Base-by-base conservation (phyloP, 2,329 filamentous ascomycete genomes). In the Fusarium annulatum region DNA sequence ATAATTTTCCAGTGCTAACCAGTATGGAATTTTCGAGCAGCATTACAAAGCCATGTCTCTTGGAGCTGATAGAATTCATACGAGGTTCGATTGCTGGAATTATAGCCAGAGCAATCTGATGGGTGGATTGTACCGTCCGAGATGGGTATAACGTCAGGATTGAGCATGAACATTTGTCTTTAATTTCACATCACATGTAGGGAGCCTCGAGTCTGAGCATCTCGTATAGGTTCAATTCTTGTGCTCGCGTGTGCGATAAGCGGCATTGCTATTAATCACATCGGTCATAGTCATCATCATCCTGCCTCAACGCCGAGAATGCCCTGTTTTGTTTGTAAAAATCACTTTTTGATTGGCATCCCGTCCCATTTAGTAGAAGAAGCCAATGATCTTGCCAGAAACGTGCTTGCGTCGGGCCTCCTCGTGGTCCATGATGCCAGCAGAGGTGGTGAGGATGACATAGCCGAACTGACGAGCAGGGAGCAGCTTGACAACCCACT, bases 371-470 rank as follows among this genome's bases (percentile, higher is more conserved):
- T 96, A 98, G 91, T 98, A 98, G 91, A 98, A 98, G 93, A 98
- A 99, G 82, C 96, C 96, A 81, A 98, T 94, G 87, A 99, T 94
- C 92, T 99, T 99, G 88, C 96, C 96, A 80, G 96, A 92, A 84
- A 98, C 96, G 90, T 99, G 96, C 92, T 98, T 98, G 86, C 96
- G 91, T 85, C 96, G 91, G 80, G 96, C 96, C 92, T 99, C 96
- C 91, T 99, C 96, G 90, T 99, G 96, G 90, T 99, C 96, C 96
- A 99, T 98, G 87, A 99, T 99, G 86, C 96, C 96, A 77, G 96
- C 95, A 71, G 95, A 98, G 87, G 96, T 99, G 86, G 96, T 99
- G 82, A 99, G 93, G 87, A 99, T 95, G 84, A 99, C 94, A 89
- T 95, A 98, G 84, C 96, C 96, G 91, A 99, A 99, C 89, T 99